Evolutionary conservation across 179 eudicot genomes (phyloP), one percentile per base, ranked within the genome.

Genomic region (Camellia oleifera): DNA sequence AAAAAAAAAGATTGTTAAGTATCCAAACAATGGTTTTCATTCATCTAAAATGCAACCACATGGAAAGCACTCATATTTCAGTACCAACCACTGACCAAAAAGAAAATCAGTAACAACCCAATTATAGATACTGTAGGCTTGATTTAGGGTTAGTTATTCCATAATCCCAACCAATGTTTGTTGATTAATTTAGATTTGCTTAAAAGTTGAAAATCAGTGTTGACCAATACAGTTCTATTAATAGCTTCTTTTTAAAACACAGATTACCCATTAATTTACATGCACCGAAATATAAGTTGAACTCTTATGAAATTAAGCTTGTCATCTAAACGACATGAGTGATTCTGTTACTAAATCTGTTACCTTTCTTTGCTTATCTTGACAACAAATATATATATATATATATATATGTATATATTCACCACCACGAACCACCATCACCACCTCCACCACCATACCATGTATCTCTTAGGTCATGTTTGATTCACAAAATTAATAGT

Each of bases 321-420:
- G n/a, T 45, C 56, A 44, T 60, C 78, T 10, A 75, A 75, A 44
- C 14, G 18, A 40, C 69, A 61, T 60, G 78, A 46, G 57, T 45
- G 68, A n/a, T 75, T 61, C 64, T 44, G 78, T 75, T 75, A 18
- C 53, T 42, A 57, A 58, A 58, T 75, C 53, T 17, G 53, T 60
- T 75, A 42, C 69, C 67, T 11, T 2, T 75, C 0, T 44, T 9
- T 9, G 15, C 9, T n/a, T 9, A 17, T 45, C 54, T 61, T 75
- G 42, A 48, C 77, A 58, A 60, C 13, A 17, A 12, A 1, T 13
- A 5, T 17, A 42, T 17, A 17, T 15, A 20, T 13, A 20, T 20
- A 45, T 8, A n/a, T 14, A 17, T 15, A 20, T 13, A 20, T 20
- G 17, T 8, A n/a, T 14, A 17, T 15, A 20, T 13, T 12, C 57